Conservation (phyloP, 2,329 filamentous ascomycete species). For the Pyricularia pennisetigena region DNA sequence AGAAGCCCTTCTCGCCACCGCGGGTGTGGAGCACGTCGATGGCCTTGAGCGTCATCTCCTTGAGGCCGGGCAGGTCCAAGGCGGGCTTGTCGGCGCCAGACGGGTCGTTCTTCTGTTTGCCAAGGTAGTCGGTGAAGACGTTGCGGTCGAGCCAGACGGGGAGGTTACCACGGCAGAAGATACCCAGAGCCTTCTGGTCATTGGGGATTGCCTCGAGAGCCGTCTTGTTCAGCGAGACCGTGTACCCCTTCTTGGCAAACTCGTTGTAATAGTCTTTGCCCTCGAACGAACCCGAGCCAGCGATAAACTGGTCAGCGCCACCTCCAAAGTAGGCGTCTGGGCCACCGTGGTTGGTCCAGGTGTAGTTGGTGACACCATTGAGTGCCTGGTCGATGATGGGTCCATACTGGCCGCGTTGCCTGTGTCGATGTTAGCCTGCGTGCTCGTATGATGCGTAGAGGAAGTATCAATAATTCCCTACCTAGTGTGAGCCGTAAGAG, state of each 20-base stretch:
- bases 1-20: slow-evolving; percentile 64
- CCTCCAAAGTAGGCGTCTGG: slow-evolving; percentile 77
- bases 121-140: slow-evolving; percentile 63
- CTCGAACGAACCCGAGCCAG: slow-evolving; percentile 53
- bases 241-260: slow-evolving; percentile 65
- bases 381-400: slow-evolving; percentile 67
- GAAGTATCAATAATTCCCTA: slow-evolving; percentile 19
- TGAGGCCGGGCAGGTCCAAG: slow-evolving; percentile 69
- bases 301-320: slow-evolving; percentile 72
- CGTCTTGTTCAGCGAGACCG: slow-evolving; percentile 65
- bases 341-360: slow-evolving; percentile 65
- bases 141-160: slow-evolving; percentile 84
- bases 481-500: slow-evolving; percentile 62
- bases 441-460: neutral
- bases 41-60: slow-evolving; percentile 84
- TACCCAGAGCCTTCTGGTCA: slow-evolving; percentile 57
- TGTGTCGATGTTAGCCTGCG: neutral
- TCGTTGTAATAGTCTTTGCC: slow-evolving; percentile 71
- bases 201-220: slow-evolving; percentile 48
- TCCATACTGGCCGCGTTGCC: slow-evolving; percentile 52
- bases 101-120: slow-evolving; percentile 57
- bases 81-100: slow-evolving; percentile 54
- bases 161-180: slow-evolving; percentile 67
- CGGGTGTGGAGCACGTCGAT: slow-evolving; percentile 65
- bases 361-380: slow-evolving; percentile 69